Percentiles rank a stretch among this genome's conserved stretches.
Evolutionary conservation across 257 asterid genomes (phyloP).

Genomic region (Solanum tarapatanum): DNA sequence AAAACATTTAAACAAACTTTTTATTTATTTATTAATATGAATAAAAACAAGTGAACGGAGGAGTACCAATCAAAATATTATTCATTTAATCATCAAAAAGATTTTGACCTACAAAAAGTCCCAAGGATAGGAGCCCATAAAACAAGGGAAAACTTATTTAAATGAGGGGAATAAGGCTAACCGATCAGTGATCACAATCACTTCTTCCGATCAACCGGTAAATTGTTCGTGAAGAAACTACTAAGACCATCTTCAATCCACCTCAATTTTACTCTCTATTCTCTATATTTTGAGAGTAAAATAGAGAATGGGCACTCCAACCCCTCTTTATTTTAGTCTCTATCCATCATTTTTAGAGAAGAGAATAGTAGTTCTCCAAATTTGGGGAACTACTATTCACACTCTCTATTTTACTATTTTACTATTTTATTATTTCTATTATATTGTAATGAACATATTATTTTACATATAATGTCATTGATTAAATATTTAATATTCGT

Average conservation of each 20-base stretch:
- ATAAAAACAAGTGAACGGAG: neutral
- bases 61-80: neutral
- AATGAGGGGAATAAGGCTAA: neutral
- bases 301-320: neutral
- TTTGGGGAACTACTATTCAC: neutral
- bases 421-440: neutral
- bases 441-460: neutral
- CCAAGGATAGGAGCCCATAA: neutral
- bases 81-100: neutral
- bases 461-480: neutral
- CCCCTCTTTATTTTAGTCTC: neutral
- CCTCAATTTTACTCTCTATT: neutral
- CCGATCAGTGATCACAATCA: neutral
- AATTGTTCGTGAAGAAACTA: neutral
- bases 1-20: neutral
- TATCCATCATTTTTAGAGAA: neutral
- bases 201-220: neutral
- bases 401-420: too few species aligned
- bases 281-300: neutral
- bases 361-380: neutral
- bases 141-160: neutral
- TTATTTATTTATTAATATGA: too few species aligned
- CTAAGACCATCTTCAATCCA: neutral
- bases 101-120: neutral
- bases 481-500: neutral